Base-by-base conservation (phyloP, 352 stramenopile species). In the Phytophthora brassicae region DNA sequence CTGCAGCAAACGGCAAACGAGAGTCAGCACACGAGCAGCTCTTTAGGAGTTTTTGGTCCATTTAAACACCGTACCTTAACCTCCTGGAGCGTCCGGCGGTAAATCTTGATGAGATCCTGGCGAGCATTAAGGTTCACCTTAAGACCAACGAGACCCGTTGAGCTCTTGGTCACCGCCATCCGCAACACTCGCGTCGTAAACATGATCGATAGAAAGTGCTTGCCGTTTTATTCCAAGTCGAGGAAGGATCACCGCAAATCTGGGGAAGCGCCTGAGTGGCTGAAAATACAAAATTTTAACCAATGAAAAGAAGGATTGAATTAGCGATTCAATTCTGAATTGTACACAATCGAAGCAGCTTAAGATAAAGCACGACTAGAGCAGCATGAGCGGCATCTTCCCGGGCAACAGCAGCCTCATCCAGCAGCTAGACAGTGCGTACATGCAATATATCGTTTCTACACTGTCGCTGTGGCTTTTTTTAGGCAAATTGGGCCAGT, bases 111-210 rank as follows among this genome's bases (percentile, higher is more conserved):
- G 64, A 96, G 83, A 56, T 94, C 84, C 67, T 83, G 68, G 28
- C 87, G 87, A 28, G 78, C 86, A 53, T 94, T 89, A n/a, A 71
- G 72, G 72, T 96, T 93, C 42, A 96, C 87, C 9, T 82, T 72
- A 11, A 96, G 68, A 55, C 87, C 87, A 46, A 94, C 85, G 68
- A 96, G 72, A 57, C 87, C 87, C 70, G 87, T 96, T 60, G 85
- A 80, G 50, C 85, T 94, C 81, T 96, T 96, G 56, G 74, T 89
- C 68, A 92, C 85, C 48, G 84, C 84, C 83, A 93, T 92, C 47
- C 79, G 79, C 66, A 95, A 73, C 72, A 91, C 73, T 68, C 84
- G 82, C 39, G 86, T 88, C 58, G 81, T 84, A 74, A 87, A 92
- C 86, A 95, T 95, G 48, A 47, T 84, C 24, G 47, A 53, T 68